Evolutionary conservation across 2,329 filamentous ascomycete genomes (phyloP), one percentile per base, ranked within the genome.

Genomic region (Amylocarpus encephaloides): DNA sequence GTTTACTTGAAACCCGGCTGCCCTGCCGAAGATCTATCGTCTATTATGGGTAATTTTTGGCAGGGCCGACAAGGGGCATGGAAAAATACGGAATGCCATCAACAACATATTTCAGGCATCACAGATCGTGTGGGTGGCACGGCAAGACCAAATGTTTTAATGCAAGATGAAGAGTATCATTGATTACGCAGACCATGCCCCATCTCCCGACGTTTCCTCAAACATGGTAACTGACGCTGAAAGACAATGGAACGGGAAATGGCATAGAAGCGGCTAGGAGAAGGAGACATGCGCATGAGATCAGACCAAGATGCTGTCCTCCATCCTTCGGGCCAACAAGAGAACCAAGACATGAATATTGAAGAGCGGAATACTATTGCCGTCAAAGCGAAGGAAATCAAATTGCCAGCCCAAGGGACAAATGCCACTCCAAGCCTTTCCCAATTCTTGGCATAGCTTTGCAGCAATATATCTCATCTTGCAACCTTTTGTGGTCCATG

Each of bases 391-490:
- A 56, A 52, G n/a, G 53, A 57, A 58, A 55, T 46, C 52, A 58
- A 36, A 57, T 58, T 50, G 51, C 56, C 52, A 52, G 46, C 54
- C 48, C 48, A 42, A 52, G 44, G 34, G 49, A 51, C 43, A 56
- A 44, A 44, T 53, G 49, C 52, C 45, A 50, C 41, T 35, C 46
- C 48, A 49, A 35, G 43, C 41, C 48, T 48, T 33, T 46, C 49
- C 41, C 49, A 50, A 56, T 53, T 42, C 44, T 35, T 35, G 46
- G 50, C 30, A 59, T 54, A 59, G 54, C 53, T 55, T 60, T 59
- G 58, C 57, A 62, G 59, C 55, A 54, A 34, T 59, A 61, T 49
- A 60, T 61, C 54, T 61, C 49, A 50, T 50, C 45, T 56, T 44
- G 50, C 48, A 46, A 52, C 45, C 46, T 55, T 44, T 53, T 50